These are phyloP conservation scores for Alternaria panax DNA, from an alignment of 2,329 filamentous ascomycete species.

Conservation along the genomic window DNA sequence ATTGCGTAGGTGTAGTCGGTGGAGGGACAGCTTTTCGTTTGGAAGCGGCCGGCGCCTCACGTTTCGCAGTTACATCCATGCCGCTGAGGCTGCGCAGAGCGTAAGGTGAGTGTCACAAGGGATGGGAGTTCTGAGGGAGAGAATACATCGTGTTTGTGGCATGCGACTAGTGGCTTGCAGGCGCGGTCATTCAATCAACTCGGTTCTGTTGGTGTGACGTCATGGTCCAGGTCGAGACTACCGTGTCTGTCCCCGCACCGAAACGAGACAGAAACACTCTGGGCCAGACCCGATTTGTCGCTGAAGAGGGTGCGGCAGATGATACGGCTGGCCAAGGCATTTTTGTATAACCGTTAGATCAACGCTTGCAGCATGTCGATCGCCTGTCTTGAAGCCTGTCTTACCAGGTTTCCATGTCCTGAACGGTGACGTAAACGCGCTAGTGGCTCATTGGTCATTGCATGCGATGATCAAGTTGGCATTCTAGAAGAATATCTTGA, in stretches of 20 bases:
- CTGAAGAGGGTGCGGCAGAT: neutral
- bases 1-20: conserved; percentile 5
- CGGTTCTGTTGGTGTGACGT: conserved; percentile 25
- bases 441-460: neutral
- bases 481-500: neutral
- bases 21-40: conserved; percentile 25
- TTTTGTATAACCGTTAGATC: neutral
- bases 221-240: conserved; percentile 9
- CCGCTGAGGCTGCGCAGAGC: neutral
- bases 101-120: neutral
- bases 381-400: neutral
- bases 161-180: conserved; percentile 7
- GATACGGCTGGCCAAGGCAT: neutral
- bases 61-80: conserved; percentile 19
- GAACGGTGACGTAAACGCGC: conserved; percentile 10
- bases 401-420: conserved; percentile 2
- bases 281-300: neutral
- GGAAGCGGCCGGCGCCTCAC: conserved; percentile 10
- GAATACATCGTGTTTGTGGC: conserved; percentile 8
- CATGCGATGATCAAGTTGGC: neutral
- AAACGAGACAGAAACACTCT: conserved; percentile 9
- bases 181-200: conserved; percentile 11
- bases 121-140: neutral
- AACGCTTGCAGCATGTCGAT: neutral
- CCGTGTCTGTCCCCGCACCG: conserved; percentile 1